Percentiles rank a stretch among this genome's conserved stretches.
Evolutionary conservation across 2,329 filamentous ascomycete genomes (phyloP).

Genomic region (Cytospora paraplurivora): DNA sequence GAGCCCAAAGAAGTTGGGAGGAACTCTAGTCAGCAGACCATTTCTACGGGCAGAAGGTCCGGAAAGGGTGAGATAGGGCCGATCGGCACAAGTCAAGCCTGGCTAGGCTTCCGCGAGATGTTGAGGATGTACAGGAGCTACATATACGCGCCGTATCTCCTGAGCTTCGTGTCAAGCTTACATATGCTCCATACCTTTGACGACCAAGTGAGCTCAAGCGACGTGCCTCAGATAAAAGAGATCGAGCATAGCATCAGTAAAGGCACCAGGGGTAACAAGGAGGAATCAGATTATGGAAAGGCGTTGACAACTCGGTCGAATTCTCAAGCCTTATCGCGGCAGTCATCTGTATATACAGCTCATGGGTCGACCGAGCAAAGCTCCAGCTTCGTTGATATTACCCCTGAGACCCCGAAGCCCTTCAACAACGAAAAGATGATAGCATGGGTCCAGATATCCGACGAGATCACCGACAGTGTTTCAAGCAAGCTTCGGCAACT

Average conservation of each 20-base stretch:
- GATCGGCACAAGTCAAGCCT: constrained; percentile 22
- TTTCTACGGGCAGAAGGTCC: constrained; percentile 16
- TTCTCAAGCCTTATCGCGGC: constrained; percentile 3
- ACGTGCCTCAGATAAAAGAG: constrained; percentile 26
- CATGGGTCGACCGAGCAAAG: constrained; percentile 15
- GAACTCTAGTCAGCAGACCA: constrained; percentile 1
- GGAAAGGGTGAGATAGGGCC: constrained; percentile 2
- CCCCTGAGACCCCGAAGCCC: constrained; percentile 8
- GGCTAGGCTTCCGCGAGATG: constrained; percentile 31
- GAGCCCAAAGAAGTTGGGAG: constrained; percentile 6
- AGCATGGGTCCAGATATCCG: constrained; percentile 30
- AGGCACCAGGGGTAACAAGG: background rate
- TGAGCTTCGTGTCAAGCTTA: constrained; percentile 33
- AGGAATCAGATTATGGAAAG: background rate
- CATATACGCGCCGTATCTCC: constrained; percentile 31
- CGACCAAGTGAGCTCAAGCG: constrained; percentile 30
- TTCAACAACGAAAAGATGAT: constrained; percentile 27
- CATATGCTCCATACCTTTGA: constrained; percentile 33
- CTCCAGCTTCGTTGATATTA: constrained; percentile 9
- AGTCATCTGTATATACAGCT: constrained; percentile 4
- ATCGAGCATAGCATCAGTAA: constrained; percentile 31
- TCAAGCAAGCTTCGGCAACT: constrained; percentile 34
- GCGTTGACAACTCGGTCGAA: constrained; percentile 1
- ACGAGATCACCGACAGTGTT: constrained; percentile 32
- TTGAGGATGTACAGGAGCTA: constrained; percentile 30